These are phyloP conservation scores for Scheffersomyces stambukii DNA, from an alignment of 1,139 yeast genomes.

Conservation along the genomic window DNA sequence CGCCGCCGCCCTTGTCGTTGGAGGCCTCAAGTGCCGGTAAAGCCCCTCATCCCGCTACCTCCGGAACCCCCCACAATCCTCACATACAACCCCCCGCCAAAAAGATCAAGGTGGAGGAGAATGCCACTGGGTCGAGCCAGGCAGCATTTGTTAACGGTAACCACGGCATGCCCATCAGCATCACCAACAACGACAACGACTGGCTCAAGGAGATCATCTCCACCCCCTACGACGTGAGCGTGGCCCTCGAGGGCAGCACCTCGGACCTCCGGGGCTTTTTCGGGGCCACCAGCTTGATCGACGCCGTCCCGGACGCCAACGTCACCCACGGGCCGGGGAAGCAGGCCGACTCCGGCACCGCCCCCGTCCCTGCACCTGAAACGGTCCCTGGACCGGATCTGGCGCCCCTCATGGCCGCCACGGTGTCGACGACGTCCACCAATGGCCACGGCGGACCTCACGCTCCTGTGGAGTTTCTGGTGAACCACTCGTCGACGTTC, in stretches of 20 bases:
- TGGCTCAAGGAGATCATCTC: slow-evolving; percentile 68
- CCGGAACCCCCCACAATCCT: not conserved
- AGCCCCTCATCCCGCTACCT: not conserved
- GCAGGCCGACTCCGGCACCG: no score
- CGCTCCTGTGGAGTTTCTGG: no score
- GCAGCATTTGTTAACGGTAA: slow-evolving; percentile 7
- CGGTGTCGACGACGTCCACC: not conserved
- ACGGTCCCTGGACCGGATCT: slow-evolving; percentile 3
- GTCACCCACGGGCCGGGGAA: no score
- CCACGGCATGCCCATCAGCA: slow-evolving; percentile 10
- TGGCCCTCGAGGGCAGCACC: slow-evolving; percentile 9
- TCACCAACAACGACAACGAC: slow-evolving; percentile 33
- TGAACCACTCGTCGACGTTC: slow-evolving; percentile 10
- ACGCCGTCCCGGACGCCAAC: not conserved
- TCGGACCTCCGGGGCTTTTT: slow-evolving; percentile 11
- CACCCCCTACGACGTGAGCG: slow-evolving; percentile 48
- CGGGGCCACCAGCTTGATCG: slow-evolving; percentile 6
- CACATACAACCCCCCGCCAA: slow-evolving; percentile 2
- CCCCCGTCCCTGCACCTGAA: not conserved
- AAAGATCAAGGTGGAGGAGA: slow-evolving; percentile 2
- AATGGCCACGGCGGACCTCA: slow-evolving; percentile 1
- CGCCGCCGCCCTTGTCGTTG: not conserved
- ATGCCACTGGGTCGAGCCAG: not conserved
- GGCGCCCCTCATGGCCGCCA: no score
- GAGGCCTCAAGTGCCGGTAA: not conserved